Percentiles rank a stretch among this genome's conserved stretches.
Conservation (phyloP, 768 basidiomycete genomes). For the Trametopsis cervina region DNA sequence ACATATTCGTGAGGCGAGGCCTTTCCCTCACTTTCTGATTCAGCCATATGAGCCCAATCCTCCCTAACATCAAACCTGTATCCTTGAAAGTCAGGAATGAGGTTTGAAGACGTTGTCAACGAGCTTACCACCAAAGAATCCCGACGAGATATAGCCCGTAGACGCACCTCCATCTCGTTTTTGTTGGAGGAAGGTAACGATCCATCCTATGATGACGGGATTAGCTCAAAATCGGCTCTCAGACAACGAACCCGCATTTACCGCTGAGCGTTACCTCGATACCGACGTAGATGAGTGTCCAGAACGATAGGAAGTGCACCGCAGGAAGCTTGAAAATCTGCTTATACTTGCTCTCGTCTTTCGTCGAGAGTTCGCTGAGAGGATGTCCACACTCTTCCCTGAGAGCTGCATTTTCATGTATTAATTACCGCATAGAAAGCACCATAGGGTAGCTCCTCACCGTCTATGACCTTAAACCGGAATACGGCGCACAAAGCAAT, state of each 20-base stretch:
- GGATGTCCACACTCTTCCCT: no score
- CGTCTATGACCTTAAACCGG: slow-evolving; percentile 23
- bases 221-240: no score
- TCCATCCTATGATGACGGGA: no score
- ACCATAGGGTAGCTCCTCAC: slow-evolving; percentile 14
- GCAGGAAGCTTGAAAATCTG: slow-evolving; percentile 29
- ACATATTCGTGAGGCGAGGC: no score
- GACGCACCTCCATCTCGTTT: slow-evolving; percentile 30
- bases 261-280: slow-evolving; percentile 37
- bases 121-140: slow-evolving; percentile 32
- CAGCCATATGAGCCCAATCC: slow-evolving; percentile 18
- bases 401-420: no score
- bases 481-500: slow-evolving; percentile 19
- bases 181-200: slow-evolving; percentile 36
- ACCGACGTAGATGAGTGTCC: slow-evolving; percentile 36
- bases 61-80: slow-evolving; percentile 23
- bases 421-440: no score
- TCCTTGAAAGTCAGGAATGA: no score
- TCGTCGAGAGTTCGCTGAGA: no score
- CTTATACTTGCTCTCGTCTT: slow-evolving; percentile 21
- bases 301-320: slow-evolving; percentile 34
- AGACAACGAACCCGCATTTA: no score
- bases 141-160: slow-evolving; percentile 37
- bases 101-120: no score
- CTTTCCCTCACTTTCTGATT: slow-evolving; percentile 22